phyloP scores from a whole-genome alignment of 805 yeast genomes.

The Metschnikowia reukaufii region DNA sequence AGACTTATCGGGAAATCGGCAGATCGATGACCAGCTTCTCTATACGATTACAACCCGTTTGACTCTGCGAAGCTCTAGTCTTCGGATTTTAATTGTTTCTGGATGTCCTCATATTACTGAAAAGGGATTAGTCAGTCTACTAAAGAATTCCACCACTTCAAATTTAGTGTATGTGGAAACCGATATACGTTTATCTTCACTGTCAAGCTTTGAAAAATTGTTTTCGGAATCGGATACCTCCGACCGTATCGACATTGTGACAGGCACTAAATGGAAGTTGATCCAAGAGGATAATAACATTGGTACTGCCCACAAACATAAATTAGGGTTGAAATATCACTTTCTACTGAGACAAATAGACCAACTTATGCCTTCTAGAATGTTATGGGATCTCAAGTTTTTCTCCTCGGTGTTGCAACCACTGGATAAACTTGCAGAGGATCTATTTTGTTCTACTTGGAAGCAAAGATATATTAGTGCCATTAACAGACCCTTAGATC shows the following conservation, averaged over 20 bases:
- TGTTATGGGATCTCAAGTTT: constrained; percentile 21
- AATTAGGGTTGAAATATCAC: constrained; percentile 28
- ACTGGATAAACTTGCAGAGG: constrained; percentile 2
- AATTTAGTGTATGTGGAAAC: constrained; percentile 16
- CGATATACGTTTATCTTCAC: constrained; percentile 10
- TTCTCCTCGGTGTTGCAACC: constrained; percentile 13
- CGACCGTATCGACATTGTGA: constrained; percentile 10
- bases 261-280: constrained; percentile 27
- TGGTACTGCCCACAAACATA: constrained; percentile 20
- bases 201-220: constrained; percentile 4
- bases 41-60: constrained; percentile 23
- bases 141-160: constrained; percentile 10
- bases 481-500: constrained; percentile 5
- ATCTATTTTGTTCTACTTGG: constrained; percentile 17
- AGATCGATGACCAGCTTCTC: constrained; percentile 34
- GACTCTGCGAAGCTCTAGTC: constrained; percentile 20
- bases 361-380: neutral
- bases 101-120: constrained; percentile 23
- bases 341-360: constrained; percentile 16
- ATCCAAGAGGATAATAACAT: constrained; percentile 11
- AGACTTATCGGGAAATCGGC: constrained; percentile 29
- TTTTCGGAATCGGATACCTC: neutral
- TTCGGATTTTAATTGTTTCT: constrained; percentile 25
- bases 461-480: constrained; percentile 14
- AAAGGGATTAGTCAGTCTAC: constrained; percentile 12